These are phyloP conservation scores for Schwanniomyces pseudopolymorphus DNA, from an alignment of 805 yeast genomes.

Conservation along the genomic window DNA sequence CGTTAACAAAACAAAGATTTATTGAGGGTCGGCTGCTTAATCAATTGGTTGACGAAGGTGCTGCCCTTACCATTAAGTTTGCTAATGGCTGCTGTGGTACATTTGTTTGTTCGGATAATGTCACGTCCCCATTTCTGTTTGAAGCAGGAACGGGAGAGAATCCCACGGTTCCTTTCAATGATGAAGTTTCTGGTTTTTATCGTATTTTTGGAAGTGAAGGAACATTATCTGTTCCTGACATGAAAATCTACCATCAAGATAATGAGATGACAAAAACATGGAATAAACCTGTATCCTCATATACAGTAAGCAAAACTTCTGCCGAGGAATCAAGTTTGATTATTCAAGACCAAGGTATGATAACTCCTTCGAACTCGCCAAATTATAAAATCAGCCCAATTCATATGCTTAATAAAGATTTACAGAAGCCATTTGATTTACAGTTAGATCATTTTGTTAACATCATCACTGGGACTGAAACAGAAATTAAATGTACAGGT, in stretches of 20 bases:
- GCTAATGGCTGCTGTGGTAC: constrained; percentile 40
- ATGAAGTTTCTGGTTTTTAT: constrained; percentile 32
- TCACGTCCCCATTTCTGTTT: constrained; percentile 39
- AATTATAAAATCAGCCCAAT: constrained; percentile 22
- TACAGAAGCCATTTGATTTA: constrained; percentile 34
- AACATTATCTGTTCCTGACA: constrained; percentile 40
- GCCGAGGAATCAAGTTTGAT: neutral
- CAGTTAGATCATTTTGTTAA: constrained; percentile 41
- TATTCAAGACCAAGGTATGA: constrained; percentile 11
- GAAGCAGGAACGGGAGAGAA: constrained; percentile 46
- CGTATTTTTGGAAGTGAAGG: constrained; percentile 40
- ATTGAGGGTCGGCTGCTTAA: constrained; percentile 5
- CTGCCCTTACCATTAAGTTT: constrained; percentile 37
- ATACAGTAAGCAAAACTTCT: constrained; percentile 17
- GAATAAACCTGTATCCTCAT: constrained; percentile 25
- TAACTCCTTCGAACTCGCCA: constrained; percentile 34
- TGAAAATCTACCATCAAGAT: constrained; percentile 36
- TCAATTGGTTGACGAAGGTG: constrained; percentile 40
- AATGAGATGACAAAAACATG: constrained; percentile 22
- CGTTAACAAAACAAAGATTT: constrained; percentile 30
- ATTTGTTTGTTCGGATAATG: constrained; percentile 42
- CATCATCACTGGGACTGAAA: constrained; percentile 28
- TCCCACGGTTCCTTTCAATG: constrained; percentile 36
- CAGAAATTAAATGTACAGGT: constrained; percentile 27
- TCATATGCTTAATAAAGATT: constrained; percentile 9